Evolutionary conservation across 2,329 filamentous ascomycete species (phyloP).

Genomic region (Monascus ruber): DNA sequence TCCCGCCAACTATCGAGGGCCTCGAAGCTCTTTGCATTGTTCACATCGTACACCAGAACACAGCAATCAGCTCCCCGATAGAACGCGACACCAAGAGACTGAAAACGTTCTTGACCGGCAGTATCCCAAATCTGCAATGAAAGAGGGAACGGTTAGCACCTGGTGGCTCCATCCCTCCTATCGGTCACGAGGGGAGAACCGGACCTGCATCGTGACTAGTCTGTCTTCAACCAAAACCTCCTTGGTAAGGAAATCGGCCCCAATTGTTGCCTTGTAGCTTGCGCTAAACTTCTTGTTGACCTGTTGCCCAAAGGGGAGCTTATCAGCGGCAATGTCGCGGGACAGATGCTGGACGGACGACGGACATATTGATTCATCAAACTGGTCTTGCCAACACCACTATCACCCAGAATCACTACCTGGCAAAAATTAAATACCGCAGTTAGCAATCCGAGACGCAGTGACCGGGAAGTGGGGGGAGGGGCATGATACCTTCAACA

Average conservation of each 20-base stretch:
- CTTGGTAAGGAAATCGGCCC: slow-evolving; percentile 95
- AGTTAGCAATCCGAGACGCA: background rate
- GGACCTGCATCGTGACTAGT: slow-evolving; percentile 93
- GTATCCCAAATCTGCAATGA: slow-evolving; percentile 80
- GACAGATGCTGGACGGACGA: slow-evolving; percentile 7
- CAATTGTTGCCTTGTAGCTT: slow-evolving; percentile 99
- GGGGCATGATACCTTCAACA: slow-evolving; percentile 59
- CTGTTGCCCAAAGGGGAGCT: slow-evolving; percentile 37
- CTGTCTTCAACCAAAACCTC: slow-evolving; percentile 95
- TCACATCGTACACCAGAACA: slow-evolving; percentile 95
- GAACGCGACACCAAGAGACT: slow-evolving; percentile 93
- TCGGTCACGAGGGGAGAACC: too few species aligned
- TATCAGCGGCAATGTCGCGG: slow-evolving; percentile 1
- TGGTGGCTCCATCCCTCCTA: too few species aligned
- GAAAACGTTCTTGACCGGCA: slow-evolving; percentile 91
- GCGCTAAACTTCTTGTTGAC: slow-evolving; percentile 99
- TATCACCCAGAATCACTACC: slow-evolving; percentile 98
- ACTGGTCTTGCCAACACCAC: slow-evolving; percentile 97
- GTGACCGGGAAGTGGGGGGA: slow-evolving; percentile 1
- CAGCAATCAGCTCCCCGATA: slow-evolving; percentile 97
- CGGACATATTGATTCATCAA: slow-evolving; percentile 99
- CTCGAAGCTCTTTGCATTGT: slow-evolving; percentile 98
- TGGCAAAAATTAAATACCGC: slow-evolving; percentile 26
- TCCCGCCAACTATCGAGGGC: slow-evolving; percentile 97
- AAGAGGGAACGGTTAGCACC: slow-evolving; percentile 2